Conservation (phyloP, 2,329 filamentous ascomycete genomes). For the Talaromyces sp. region DNA sequence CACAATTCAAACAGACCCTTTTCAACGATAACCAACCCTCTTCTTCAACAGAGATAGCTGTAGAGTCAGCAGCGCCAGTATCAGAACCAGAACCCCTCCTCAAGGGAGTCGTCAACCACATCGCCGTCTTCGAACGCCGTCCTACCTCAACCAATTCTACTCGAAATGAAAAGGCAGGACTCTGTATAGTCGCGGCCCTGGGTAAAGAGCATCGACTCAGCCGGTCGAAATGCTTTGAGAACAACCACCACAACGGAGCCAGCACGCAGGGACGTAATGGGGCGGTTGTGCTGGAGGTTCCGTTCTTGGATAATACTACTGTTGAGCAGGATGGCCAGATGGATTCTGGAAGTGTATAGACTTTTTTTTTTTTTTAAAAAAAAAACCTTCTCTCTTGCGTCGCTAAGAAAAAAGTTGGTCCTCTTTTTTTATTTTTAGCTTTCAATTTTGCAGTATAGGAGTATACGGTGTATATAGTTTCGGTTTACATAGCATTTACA, state of each 20-base stretch:
- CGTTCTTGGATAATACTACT: constrained; percentile 28
- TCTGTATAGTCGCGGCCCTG: constrained; percentile 80
- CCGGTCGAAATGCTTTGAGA: constrained; percentile 59
- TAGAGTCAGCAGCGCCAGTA: background rate
- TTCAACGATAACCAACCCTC: constrained; percentile 1
- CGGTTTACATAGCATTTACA: background rate
- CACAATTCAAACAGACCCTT: constrained; percentile 29
- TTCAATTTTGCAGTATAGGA: background rate
- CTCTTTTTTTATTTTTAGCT: background rate
- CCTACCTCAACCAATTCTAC: constrained; percentile 15
- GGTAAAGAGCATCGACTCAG: constrained; percentile 83
- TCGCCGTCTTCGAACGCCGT: constrained; percentile 79
- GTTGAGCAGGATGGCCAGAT: constrained; percentile 12
- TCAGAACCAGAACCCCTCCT: constrained; percentile 37
- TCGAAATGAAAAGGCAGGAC: constrained; percentile 31
- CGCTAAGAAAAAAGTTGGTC: background rate
- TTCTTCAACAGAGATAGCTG: background rate
- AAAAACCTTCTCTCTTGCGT: no score
- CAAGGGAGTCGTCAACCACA: constrained; percentile 79
- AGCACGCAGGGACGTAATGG: constrained; percentile 62
- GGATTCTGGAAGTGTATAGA: background rate
- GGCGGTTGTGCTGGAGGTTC: constrained; percentile 80
- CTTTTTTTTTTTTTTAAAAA: no score
- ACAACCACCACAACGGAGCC: constrained; percentile 30
- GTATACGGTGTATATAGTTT: background rate